phyloP scores from a whole-genome alignment of 2,329 filamentous ascomycete species.

The Exserohilum turcica region DNA sequence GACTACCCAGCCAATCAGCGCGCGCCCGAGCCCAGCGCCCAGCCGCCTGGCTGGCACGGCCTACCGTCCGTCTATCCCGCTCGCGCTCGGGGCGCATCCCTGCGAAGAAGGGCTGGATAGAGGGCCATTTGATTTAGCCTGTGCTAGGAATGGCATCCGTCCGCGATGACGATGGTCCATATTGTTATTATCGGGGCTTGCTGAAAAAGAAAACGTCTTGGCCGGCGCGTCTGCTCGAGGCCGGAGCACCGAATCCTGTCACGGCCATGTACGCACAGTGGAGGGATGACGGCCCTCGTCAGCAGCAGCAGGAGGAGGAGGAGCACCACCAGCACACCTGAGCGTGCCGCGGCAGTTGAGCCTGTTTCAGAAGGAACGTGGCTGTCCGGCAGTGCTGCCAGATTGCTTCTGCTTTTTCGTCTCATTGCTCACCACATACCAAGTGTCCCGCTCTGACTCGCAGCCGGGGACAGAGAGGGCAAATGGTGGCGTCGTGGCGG shows the following conservation, averaged over 20 bases:
- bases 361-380: slow-evolving; percentile 39
- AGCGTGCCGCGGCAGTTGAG: slow-evolving; percentile 34
- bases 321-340: no score
- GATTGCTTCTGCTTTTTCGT: slow-evolving; percentile 23
- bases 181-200: slow-evolving; percentile 13
- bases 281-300: slow-evolving; percentile 27
- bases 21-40: slow-evolving; percentile 28
- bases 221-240: slow-evolving; percentile 14
- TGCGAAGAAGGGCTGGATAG: slow-evolving; percentile 25
- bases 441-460: slow-evolving; percentile 34
- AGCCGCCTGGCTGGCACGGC: slow-evolving; percentile 35
- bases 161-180: not conserved
- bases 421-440: slow-evolving; percentile 10
- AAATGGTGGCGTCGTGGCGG: slow-evolving; percentile 40
- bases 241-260: slow-evolving; percentile 30
- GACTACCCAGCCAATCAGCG: slow-evolving; percentile 17
- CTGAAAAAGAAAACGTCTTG: slow-evolving; percentile 1
- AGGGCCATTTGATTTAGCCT: slow-evolving; percentile 41
- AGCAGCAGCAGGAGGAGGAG: no score
- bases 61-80: slow-evolving; percentile 46
- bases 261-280: slow-evolving; percentile 38
- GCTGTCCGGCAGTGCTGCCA: slow-evolving; percentile 28
- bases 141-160: slow-evolving; percentile 30
- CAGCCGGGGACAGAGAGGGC: slow-evolving; percentile 34
- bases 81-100: slow-evolving; percentile 35